Evolutionary conservation across 768 basidiomycete species (phyloP), one percentile per base, ranked within the genome.

Genomic region (Dendrothele bispora): DNA sequence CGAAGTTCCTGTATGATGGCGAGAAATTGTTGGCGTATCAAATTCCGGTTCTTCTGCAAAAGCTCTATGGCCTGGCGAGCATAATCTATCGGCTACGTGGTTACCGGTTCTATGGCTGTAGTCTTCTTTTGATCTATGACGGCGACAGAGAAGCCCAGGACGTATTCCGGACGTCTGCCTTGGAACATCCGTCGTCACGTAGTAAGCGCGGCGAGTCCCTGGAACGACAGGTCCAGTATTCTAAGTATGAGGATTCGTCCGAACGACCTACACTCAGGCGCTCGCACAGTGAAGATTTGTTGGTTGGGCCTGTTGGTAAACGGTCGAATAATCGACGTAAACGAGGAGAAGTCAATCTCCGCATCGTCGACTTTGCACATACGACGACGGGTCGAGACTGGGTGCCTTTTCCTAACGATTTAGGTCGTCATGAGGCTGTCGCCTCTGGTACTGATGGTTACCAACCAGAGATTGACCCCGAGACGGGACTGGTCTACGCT

Each of bases 51-150:
- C 77, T 98, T 41, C 79, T 98, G 40, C 87, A 88, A 62, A 97
- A 98, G 70, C 73, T 99, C 15, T 95, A 95, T 62, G 84, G 85
- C n/a, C 82, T 99, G 39, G 95, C 95, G 21, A 82, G 85, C 39
- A 97, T 98, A 69, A 78, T 98, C 58, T 77, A 85, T 62, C 82
- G 88, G 7, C 72, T 99, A 51, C 89, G 87, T 57, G 93, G 97
- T n/a, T 99, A 91, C 70, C 84, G 97, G 40, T 98, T 99, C 68
- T 99, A 99, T 62, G 97, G 97, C 12, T 98, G 95, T 69, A 93
- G 90, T 54, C 80, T 99, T 38, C 82, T 99, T 43, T 80, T 98
- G 62, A 95, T 98, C 61, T 99, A 99, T 65, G 97, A 99, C 61
- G 97, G 97, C 34, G 95, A 98, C 62, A 77, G 73, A 36, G 91